Conservation (phyloP, 306 rosid species). For the Sesbania bispinosa region DNA sequence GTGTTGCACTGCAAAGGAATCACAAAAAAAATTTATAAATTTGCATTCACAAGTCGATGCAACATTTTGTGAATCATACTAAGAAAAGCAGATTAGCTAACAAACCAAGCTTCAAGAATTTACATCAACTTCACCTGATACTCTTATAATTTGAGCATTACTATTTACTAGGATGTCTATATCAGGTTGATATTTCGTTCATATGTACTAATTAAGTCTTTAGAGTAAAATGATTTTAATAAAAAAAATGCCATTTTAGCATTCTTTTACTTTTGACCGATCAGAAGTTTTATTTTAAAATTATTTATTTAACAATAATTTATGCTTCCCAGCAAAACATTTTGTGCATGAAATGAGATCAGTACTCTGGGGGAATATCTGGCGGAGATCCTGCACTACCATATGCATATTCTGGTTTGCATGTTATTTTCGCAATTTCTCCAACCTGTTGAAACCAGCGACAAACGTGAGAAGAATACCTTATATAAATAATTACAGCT, state of each 20-base stretch:
- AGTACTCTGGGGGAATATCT: slow-evolving; percentile 89
- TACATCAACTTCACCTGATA: not conserved
- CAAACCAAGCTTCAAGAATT: not conserved
- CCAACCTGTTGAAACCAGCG: slow-evolving; percentile 27
- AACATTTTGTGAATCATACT: not conserved
- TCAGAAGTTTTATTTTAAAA: not conserved
- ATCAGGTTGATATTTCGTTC: not conserved
- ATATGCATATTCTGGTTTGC: slow-evolving; percentile 94
- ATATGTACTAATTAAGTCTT: not conserved
- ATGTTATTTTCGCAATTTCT: slow-evolving; percentile 79
- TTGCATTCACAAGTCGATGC: not conserved
- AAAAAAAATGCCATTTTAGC: not conserved
- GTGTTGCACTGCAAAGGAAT: slow-evolving; percentile 71
- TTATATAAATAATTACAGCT: not conserved
- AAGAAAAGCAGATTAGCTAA: not conserved
- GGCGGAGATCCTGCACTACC: slow-evolving; percentile 96
- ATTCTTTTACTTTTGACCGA: not conserved
- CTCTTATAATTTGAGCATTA: not conserved
- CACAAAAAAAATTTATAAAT: not conserved
- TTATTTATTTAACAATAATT: not conserved
- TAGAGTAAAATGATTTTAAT: not conserved
- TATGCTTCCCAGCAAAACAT: not conserved
- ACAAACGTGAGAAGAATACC: slow-evolving; percentile 18
- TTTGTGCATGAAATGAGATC: slow-evolving; percentile 5
- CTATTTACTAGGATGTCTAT: not conserved